Conservation (phyloP, 768 basidiomycete genomes). For the Wakefieldia striispora region DNA sequence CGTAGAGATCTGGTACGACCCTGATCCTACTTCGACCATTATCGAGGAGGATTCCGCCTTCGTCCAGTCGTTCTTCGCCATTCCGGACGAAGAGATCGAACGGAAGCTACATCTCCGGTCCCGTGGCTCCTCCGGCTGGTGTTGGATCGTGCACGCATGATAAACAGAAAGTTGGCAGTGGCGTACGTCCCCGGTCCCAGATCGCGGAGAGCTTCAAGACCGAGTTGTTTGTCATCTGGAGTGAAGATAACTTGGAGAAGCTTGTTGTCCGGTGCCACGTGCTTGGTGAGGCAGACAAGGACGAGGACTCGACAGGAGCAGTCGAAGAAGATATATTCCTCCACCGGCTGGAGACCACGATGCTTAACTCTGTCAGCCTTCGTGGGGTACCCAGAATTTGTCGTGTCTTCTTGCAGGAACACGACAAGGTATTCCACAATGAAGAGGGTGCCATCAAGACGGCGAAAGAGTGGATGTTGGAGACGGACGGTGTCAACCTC, state of each 20-base stretch:
- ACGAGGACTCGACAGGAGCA: constrained; percentile 70
- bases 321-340: constrained; percentile 96
- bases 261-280: constrained; percentile 96
- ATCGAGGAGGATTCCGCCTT: constrained; percentile 96
- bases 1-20: constrained; percentile 98
- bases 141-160: constrained; percentile 95
- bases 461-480: constrained; percentile 87
- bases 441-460: constrained; percentile 64
- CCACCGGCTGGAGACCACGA: constrained; percentile 92
- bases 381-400: constrained; percentile 91
- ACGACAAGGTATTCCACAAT: constrained; percentile 70
- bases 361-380: constrained; percentile 92
- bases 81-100: constrained; percentile 96
- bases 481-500: constrained; percentile 95
- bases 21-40: constrained; percentile 85
- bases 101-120: constrained; percentile 83
- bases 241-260: constrained; percentile 98
- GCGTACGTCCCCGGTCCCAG: constrained; percentile 86
- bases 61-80: constrained; percentile 98
- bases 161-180: constrained; percentile 96
- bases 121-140: constrained; percentile 97
- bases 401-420: constrained; percentile 90
- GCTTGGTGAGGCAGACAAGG: constrained; percentile 78
- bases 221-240: constrained; percentile 97
- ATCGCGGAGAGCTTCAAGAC: constrained; percentile 95